These are phyloP conservation scores for Cyberlindnera mrakii DNA, from an alignment of 805 yeast genomes.

Conservation along the genomic window DNA sequence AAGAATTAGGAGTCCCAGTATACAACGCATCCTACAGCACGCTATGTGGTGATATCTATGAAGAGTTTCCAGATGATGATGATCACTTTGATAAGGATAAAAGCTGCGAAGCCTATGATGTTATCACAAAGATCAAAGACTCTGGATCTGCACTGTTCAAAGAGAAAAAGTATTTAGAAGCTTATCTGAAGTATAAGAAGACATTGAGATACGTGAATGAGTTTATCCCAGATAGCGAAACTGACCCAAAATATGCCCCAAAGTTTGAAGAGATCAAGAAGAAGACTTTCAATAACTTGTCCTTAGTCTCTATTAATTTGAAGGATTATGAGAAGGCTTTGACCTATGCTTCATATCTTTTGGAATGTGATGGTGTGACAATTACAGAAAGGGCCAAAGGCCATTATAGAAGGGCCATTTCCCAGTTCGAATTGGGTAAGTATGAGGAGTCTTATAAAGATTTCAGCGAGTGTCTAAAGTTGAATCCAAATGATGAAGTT, in stretches of 20 bases:
- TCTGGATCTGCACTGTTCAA: slow-evolving; percentile 62
- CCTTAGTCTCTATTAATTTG: slow-evolving; percentile 46
- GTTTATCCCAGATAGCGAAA: slow-evolving; percentile 61
- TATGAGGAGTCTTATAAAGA: slow-evolving; percentile 44
- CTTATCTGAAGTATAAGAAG: slow-evolving; percentile 59
- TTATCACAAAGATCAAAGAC: slow-evolving; percentile 51
- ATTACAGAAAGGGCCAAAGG: slow-evolving; percentile 51
- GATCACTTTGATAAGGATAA: slow-evolving; percentile 51
- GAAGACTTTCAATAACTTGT: slow-evolving; percentile 44
- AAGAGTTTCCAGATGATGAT: slow-evolving; percentile 77
- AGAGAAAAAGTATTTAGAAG: slow-evolving; percentile 41
- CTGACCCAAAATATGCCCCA: slow-evolving; percentile 43
- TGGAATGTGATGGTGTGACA: slow-evolving; percentile 40
- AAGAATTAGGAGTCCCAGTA: slow-evolving; percentile 47
- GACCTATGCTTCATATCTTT: slow-evolving; percentile 47
- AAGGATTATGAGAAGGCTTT: slow-evolving; percentile 43
- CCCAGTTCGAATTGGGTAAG: slow-evolving; percentile 38
- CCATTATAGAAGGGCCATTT: slow-evolving; percentile 47
- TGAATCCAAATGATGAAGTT: slow-evolving; percentile 43
- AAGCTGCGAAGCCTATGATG: slow-evolving; percentile 43
- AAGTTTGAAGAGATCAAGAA: slow-evolving; percentile 43
- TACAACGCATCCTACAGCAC: slow-evolving; percentile 55
- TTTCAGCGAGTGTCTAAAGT: slow-evolving; percentile 36
- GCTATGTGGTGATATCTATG: slow-evolving; percentile 66
- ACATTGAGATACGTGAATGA: slow-evolving; percentile 67